Percentiles rank a stretch among this genome's conserved stretches.
phyloP scores from a whole-genome alignment of 495 filamentous ascomycete genomes.

The Penicillium soppii region DNA sequence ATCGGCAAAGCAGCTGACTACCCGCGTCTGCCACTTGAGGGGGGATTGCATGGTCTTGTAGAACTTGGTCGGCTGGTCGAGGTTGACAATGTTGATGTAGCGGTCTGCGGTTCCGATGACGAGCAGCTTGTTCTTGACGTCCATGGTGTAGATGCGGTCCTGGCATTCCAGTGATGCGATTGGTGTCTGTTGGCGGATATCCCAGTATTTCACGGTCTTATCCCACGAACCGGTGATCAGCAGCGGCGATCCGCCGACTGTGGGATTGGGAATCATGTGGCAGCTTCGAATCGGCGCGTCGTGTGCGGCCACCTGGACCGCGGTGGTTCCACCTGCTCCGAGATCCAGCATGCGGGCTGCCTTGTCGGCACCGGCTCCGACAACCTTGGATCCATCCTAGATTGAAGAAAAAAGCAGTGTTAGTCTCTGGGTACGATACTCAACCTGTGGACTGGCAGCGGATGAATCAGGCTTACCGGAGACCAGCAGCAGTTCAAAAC shows the following conservation, averaged over 20 bases:
- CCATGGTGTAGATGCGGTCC: conserved; percentile 86
- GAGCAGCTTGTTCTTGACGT: conserved; percentile 73
- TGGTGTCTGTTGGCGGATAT: conserved; percentile 65
- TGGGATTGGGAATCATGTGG: conserved; percentile 64
- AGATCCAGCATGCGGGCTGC: conserved; percentile 77
- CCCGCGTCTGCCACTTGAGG: conserved; percentile 84
- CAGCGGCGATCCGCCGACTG: conserved; percentile 55
- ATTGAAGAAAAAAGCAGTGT: conserved; percentile 3
- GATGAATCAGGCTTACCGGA: conserved; percentile 57
- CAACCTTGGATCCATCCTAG: conserved; percentile 71
- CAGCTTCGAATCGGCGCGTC: conserved; percentile 77
- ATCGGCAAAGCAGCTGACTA: conserved; percentile 81
- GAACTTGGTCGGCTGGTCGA: conserved; percentile 73
- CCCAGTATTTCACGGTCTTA: conserved; percentile 95
- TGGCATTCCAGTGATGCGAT: conserved; percentile 65
- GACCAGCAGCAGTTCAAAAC: conserved; percentile 81
- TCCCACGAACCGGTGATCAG: conserved; percentile 94
- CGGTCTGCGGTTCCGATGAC: conserved; percentile 84
- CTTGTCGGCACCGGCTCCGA: conserved; percentile 84
- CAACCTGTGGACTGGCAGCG: neutral
- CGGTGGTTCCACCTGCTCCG: conserved; percentile 47
- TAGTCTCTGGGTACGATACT: conserved; percentile 4
- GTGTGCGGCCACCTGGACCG: conserved; percentile 70
- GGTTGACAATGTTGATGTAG: conserved; percentile 82
- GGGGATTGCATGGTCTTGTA: conserved; percentile 83